Conservation (phyloP, 2,329 filamentous ascomycete genomes). For the Drechslerella stenobrocha region DNA sequence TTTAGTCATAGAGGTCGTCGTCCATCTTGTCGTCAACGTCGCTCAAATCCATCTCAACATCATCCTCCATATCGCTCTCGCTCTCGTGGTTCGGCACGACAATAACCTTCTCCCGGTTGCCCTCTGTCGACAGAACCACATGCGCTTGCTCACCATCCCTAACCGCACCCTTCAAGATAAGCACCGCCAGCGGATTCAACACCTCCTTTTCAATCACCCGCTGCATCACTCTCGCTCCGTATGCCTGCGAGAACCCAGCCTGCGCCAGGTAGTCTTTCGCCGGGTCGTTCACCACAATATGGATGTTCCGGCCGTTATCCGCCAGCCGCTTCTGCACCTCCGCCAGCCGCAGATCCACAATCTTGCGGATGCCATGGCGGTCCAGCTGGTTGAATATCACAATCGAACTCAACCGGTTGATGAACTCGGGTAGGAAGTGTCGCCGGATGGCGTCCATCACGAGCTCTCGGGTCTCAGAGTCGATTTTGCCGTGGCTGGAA, state of each 20-base stretch:
- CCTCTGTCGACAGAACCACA: conserved; percentile 68
- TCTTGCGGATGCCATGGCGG: conserved; percentile 84
- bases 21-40: conserved; percentile 66
- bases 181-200: conserved; percentile 85
- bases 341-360: conserved; percentile 82
- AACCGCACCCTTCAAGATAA: conserved; percentile 83
- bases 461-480: conserved; percentile 79
- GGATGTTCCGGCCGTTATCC: conserved; percentile 80
- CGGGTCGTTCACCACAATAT: conserved; percentile 77
- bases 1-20: conserved; percentile 67
- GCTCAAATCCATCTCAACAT: conserved; percentile 72
- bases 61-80: conserved; percentile 63
- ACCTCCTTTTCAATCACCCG: conserved; percentile 97
- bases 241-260: conserved; percentile 91
- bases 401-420: conserved; percentile 93
- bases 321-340: conserved; percentile 93
- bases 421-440: conserved; percentile 97
- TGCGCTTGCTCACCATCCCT: conserved; percentile 80
- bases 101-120: conserved; percentile 68
- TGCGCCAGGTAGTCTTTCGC: conserved; percentile 91
- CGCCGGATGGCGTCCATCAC: conserved; percentile 88
- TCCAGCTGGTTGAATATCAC: conserved; percentile 99
- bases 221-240: conserved; percentile 84
- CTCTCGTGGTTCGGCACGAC: conserved; percentile 82
- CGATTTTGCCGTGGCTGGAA: conserved; percentile 78